Evolutionary conservation across 495 filamentous ascomycete species (phyloP), one percentile per base, ranked within the genome.

Genomic region (Aspergillus haitiensis): DNA sequence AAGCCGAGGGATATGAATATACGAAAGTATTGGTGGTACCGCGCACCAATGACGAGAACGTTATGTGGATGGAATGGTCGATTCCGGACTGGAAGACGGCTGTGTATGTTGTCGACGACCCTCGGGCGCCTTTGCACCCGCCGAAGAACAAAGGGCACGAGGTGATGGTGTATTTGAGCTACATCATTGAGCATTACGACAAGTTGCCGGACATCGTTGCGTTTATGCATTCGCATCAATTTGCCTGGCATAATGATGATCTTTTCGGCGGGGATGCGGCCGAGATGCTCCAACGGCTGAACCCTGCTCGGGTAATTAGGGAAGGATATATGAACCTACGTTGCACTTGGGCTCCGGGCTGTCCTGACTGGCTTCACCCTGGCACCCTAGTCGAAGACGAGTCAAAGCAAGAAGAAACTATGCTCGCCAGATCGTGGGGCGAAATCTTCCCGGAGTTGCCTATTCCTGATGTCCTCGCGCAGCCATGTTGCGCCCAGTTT

Each of bases 101-200:
- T n/a, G 72, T 87, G 27, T 91, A 91, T 64, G 78, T 84, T 37
- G 86, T 80, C 51, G 82, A 91, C 61, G 83, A 88, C 61, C 79
- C 81, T 11, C 71, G 64, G 0, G 86, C 86, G 1, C 75, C 75
- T 7, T 73, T 85, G 5, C 86, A 88, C 66, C 84, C 87, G 3
- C 87, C 86, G 0, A 80, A 81, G 61, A 89, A 89, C 64, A 91
- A 91, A 70, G 89, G 89, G 10, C 84, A 91, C 63, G 89, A 93
- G 68, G 89, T 86, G 12, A 86, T 91, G 78, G 78, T 87, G 8
- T 92, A 92, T 66, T 74, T 90, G 53, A 86, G 81, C 50, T 91
- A 86, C 63, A 81, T 91, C 61, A 82, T 89, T 67, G 86, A 91
- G 65, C 81, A 86, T 70, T 92, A 91, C 72, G 81, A 89, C 55